Evolutionary conservation across 1,139 yeast genomes (phyloP).

Genomic region (Geotrichum restrictum): DNA sequence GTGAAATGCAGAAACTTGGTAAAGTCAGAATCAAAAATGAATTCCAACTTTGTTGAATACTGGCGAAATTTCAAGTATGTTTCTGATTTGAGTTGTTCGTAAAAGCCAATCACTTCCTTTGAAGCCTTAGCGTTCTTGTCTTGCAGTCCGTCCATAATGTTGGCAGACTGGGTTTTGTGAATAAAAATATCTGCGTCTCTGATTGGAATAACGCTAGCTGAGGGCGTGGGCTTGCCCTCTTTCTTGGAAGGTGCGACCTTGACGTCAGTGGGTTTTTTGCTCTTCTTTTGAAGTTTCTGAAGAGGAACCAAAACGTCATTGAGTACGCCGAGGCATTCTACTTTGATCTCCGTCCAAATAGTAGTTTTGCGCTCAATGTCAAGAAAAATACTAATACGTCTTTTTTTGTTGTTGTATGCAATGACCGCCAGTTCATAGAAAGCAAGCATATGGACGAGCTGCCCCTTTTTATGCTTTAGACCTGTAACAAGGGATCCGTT

Average conservation of each 20-base stretch:
- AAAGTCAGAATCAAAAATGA: too few relatives aligned
- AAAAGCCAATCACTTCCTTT: constrained; percentile 21
- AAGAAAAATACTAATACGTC: constrained; percentile 38
- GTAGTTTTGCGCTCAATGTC: constrained; percentile 35
- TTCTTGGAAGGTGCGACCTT: constrained; percentile 3
- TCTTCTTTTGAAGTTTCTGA: constrained; percentile 10
- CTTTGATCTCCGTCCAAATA: constrained; percentile 29
- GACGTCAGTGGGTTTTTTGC: constrained; percentile 19
- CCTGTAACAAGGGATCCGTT: constrained; percentile 73
- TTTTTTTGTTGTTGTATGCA: constrained; percentile 28
- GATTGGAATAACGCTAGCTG: constrained; percentile 12
- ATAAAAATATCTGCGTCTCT: constrained; percentile 23
- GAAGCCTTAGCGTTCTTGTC: constrained; percentile 31
- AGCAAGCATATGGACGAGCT: constrained; percentile 48
- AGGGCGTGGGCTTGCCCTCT: neutral
- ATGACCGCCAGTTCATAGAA: constrained; percentile 40
- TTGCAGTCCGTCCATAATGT: constrained; percentile 28
- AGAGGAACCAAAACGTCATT: constrained; percentile 22
- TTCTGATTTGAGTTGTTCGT: constrained; percentile 15
- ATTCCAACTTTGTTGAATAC: constrained; percentile 13
- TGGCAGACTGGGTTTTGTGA: constrained; percentile 13
- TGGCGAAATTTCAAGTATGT: constrained; percentile 9
- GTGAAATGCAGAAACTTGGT: constrained; percentile 33
- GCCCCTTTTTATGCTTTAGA: constrained; percentile 48
- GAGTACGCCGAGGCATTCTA: constrained; percentile 27